Base-by-base conservation (phyloP, 768 basidiomycete species). In the Daedalea quercina region DNA sequence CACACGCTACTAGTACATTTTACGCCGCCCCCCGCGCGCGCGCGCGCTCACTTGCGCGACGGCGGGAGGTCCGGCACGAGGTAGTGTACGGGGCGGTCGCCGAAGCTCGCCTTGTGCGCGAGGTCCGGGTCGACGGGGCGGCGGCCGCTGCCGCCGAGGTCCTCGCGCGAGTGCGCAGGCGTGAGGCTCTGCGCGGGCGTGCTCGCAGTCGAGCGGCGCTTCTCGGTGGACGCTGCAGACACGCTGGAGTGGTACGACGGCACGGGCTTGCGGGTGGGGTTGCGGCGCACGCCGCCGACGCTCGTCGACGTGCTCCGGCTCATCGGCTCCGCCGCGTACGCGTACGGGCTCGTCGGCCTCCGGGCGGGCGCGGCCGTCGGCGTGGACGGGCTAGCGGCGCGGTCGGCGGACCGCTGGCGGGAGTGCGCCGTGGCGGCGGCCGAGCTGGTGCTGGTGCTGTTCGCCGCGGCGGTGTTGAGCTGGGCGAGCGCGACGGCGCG, bases 81-180 rank as follows among this genome's bases (percentile, higher is more conserved):
- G 47, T 62, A 60, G 49, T 64, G 67, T 56, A 68, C 60, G 46
- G 55, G 60, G 41, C 59, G 57, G 56, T 55, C 54, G 0, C 67
- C 67, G 34, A 68, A 64, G 58, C 67, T 68, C 20, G 59, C 54
- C 63, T 68, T 65, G 52, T 66, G 66, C 28, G 57, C 63, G 47
- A 67, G 45, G 22, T 53, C 33, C 52, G 61, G 56, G 25, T 60
- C 44, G 40, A 49, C 49, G 50, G 50, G 28, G 25, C 37, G 25
- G 33, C 26, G 40, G 25, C 9, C 34, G n/a, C n/a, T n/a, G 55
- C 54, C 52, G 13, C 58, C 51, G 22, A 65, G 52, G 41, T 63
- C 65, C 45, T 60, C 57, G 31, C 55, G 58, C 35, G 63, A 65
- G 35, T 53, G 60, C 33, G 42, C 47, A 22, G 47, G 56, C 37